Evolutionary conservation across 257 asterid species (phyloP).

Genomic region (Galeopsis tetrahit): DNA sequence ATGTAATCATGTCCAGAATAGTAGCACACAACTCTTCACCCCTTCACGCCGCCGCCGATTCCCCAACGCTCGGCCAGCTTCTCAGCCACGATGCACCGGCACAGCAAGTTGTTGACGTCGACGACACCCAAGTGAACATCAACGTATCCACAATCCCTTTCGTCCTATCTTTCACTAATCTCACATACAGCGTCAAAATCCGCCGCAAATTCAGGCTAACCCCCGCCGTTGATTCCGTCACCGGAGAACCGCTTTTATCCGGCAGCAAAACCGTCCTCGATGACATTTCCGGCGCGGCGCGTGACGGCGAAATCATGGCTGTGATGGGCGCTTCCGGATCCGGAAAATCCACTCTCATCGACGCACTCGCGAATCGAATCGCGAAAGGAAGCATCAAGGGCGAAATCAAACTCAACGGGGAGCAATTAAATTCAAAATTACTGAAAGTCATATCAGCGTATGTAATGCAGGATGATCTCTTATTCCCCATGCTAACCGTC

Average conservation of each 20-base stretch:
- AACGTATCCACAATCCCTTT: conserved; percentile 47
- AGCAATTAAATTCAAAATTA: conserved; percentile 51
- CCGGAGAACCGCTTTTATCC: conserved; percentile 27
- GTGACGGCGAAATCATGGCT: conserved; percentile 74
- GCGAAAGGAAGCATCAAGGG: conserved; percentile 65
- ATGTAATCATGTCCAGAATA: conserved; percentile 37
- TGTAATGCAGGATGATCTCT: conserved; percentile 80
- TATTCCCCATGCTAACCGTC: conserved; percentile 75
- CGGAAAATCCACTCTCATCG: conserved; percentile 72
- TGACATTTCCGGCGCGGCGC: conserved; percentile 69
- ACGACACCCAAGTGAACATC: conserved; percentile 29
- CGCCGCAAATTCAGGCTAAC: conserved; percentile 33
- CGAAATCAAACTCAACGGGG: conserved; percentile 56
- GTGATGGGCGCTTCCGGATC: conserved; percentile 80
- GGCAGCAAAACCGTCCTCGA: conserved; percentile 49
- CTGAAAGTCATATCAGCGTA: conserved; percentile 70
- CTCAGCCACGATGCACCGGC: conserved; percentile 69
- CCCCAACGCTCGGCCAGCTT: conserved; percentile 50
- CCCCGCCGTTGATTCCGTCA: conserved; percentile 10
- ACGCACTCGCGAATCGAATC: conserved; percentile 66
- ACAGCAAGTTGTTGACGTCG: conserved; percentile 50
- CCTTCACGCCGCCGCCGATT: conserved; percentile 15
- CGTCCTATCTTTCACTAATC: conserved; percentile 57
- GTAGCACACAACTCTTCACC: conserved; percentile 36
- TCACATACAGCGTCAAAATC: conserved; percentile 59